Evolutionary conservation across 164 flowering plant species (phyloP), one percentile per base, ranked within the genome.

Genomic region (Tetracentron sinense): DNA sequence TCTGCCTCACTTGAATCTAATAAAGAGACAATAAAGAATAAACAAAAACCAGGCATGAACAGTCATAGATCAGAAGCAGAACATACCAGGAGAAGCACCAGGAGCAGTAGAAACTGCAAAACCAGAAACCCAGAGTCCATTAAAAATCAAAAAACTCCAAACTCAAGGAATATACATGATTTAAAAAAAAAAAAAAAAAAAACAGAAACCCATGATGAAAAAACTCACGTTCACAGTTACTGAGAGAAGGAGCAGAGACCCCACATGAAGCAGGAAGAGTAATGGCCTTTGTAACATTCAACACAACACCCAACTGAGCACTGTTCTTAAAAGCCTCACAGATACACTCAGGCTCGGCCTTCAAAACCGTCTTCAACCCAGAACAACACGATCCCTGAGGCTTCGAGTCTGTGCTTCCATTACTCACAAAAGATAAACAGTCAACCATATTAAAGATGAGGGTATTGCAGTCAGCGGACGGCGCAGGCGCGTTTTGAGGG

Each of bases 211-310:
- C 2, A 38, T 38, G 44, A 10, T 4, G 1, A 38, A 8, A 38
- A 38, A 38, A 76, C 88, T 75, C 16, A 89, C 92, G 38, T 26
- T 63, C 72, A 58, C 96, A 89, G 47, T 74, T 74, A 58, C 72
- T 15, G 44, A 74, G 63, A 11, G 88, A 58, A n/a, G 88, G 80
- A 54, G 88, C 81, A 42, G 82, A 64, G 33, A 89, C 72, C 25
- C 76, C 79, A 78, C 92, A 89, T 50, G 83, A 83, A 28, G 84
- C 38, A 19, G 96, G 96, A 14, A 89, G 83, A 48, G 74, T 6
- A 2, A 70, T 0, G 16, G 96, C 89, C 68, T 82, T 86, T 25
- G 85, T 81, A 21, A 82, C 48, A 57, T 89, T 80, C 63, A 89
- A 60, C 2, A 68, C 71, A 12, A 86, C 78, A 10, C 96, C 96